Base-by-base conservation (phyloP, 257 asterid species). In the Gentiana straminea region DNA sequence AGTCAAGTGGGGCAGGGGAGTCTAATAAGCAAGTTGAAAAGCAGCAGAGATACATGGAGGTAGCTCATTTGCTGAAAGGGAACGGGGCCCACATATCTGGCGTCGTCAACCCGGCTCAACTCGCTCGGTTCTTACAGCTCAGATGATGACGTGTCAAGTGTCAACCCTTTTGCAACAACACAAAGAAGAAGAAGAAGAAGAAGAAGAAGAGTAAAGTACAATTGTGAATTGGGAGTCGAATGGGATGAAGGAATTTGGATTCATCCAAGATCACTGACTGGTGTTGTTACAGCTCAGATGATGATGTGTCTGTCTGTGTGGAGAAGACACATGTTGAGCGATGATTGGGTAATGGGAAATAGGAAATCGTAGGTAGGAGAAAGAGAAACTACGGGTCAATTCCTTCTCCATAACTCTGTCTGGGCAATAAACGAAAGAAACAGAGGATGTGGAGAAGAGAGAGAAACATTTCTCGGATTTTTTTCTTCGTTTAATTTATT, bases 1-100 rank as follows among this genome's bases (percentile, higher is more conserved):
- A 65, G 71, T 61, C 73, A 32, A 43, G 37, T 10, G 13, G 3
- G 0, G 24, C 0, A 24, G 41, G 3, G 36, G 61, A 35, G 10
- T 60, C 55, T 15, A 59, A 15, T 4, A 49, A 52, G 49, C 64
- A 45, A 51, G 35, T 12, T 52, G 73, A 60, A 11, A 64, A 62
- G 44, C 39, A 43, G 8, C 63, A 51, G 13, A 56, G 66, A 62
- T 73, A 73, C 41, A 6, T 60, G 38, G 75, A 73, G 54, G 67
- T 68, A 13, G 57, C 78, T 38, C 63, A 68, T 32, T 54, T 73
- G 63, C 58, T 73, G 35, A 73, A 66, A 51, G 44, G 38, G 0
- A 72, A 64, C 35, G 75, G 74, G 56, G 72, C 73, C 72, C 78
- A 73, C 45, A 0, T 73, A 49, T 72, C 72, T 5, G 78, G 72